Percentiles rank a stretch among this genome's conserved stretches.
Conservation (phyloP, 2,329 filamentous ascomycete species). For the Colletotrichum kahawae region DNA sequence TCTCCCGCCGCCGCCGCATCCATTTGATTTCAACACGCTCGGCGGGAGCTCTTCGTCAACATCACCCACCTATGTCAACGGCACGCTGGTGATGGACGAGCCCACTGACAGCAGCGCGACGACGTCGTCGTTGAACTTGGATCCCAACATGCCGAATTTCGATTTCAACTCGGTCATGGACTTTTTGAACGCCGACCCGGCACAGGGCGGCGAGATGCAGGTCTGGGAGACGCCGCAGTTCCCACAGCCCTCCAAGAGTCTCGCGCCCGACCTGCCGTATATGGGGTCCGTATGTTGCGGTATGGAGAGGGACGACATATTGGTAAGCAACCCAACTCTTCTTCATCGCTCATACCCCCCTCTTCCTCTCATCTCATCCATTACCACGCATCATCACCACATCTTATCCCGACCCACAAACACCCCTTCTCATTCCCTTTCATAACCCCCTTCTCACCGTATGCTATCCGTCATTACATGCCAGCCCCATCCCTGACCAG, state of each 20-base stretch:
- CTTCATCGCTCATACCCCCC: background rate
- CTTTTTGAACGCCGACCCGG: slow-evolving; percentile 14
- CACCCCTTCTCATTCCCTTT: background rate
- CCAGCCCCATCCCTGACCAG: background rate
- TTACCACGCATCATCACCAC: background rate
- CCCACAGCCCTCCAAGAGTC: background rate
- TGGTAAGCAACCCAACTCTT: background rate
- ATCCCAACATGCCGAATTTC: slow-evolving; percentile 31
- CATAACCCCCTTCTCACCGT: background rate
- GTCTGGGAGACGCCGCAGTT: slow-evolving; percentile 17
- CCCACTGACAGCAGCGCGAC: slow-evolving; percentile 14
- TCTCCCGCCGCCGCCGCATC: background rate
- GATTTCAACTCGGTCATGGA: slow-evolving; percentile 28
- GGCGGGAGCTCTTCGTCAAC: background rate
- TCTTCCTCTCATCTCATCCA: background rate
- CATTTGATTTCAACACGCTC: slow-evolving; percentile 15
- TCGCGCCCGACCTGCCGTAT: background rate
- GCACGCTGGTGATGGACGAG: background rate
- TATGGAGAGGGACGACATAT: background rate
- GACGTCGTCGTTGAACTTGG: slow-evolving; percentile 21
- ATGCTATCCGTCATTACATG: background rate
- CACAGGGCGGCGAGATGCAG: slow-evolving; percentile 10
- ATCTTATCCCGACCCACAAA: background rate
- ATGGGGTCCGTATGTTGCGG: background rate
- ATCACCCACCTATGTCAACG: background rate